Conservation (phyloP, 2,329 filamentous ascomycete genomes). For the Onygenales sp. region DNA sequence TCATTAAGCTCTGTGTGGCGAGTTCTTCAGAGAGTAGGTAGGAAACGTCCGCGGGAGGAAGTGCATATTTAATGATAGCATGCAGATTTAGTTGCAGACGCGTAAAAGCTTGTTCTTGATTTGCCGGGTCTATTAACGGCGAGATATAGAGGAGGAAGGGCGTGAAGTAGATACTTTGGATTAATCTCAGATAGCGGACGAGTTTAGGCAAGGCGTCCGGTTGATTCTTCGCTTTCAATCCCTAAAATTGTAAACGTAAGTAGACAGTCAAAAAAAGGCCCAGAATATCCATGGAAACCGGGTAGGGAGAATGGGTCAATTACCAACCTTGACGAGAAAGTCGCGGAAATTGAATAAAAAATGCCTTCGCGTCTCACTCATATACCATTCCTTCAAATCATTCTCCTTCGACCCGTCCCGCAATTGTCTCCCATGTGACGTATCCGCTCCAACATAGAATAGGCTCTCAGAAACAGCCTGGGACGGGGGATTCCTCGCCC, state of each 20-base stretch:
- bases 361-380: slow-evolving; percentile 33
- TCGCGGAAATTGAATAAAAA: slow-evolving; percentile 30
- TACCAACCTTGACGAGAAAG: slow-evolving; percentile 23
- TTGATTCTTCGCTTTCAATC: slow-evolving; percentile 16
- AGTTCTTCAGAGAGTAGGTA: slow-evolving; percentile 36
- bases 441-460: slow-evolving; percentile 19
- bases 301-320: neutral
- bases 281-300: neutral
- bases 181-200: slow-evolving; percentile 26
- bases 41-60: slow-evolving; percentile 33
- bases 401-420: slow-evolving; percentile 14
- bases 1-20: slow-evolving; percentile 32
- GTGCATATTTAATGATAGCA: slow-evolving; percentile 38
- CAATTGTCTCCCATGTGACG: slow-evolving; percentile 11
- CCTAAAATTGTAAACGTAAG: slow-evolving; percentile 10
- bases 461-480: slow-evolving; percentile 25
- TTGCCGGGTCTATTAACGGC: slow-evolving; percentile 17
- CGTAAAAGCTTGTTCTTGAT: slow-evolving; percentile 20
- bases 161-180: slow-evolving; percentile 28
- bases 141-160: slow-evolving; percentile 26
- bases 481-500: slow-evolving; percentile 21
- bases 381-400: slow-evolving; percentile 34
- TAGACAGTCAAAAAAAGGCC: neutral
- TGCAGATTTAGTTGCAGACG: slow-evolving; percentile 37
- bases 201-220: slow-evolving; percentile 21